Base-by-base conservation (phyloP, 2,329 filamentous ascomycete species). In the Pezicula carpinea region DNA sequence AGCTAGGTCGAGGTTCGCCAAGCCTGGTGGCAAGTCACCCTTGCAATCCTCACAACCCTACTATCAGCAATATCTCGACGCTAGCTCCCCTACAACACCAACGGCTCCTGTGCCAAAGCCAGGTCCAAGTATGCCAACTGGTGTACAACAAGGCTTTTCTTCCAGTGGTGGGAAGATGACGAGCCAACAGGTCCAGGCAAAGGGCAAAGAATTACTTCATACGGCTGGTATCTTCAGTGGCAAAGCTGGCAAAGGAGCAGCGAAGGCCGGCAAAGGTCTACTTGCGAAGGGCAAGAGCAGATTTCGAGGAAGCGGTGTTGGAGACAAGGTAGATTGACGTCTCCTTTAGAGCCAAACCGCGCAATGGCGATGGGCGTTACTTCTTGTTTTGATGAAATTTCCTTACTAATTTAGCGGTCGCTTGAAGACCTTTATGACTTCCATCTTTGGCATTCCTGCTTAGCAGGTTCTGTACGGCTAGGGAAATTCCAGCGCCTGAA, bases 271-370 rank as follows among this genome's bases (percentile, higher is more conserved):
- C 41, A 96, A 96, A 72, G 92, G 91, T 44, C 69, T 96, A 54
- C 84, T 96, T 66, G 89, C 87, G 55, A 95, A 95, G 71, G 89
- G 91, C 57, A 92, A 87, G 70, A 92, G 80, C 70, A 92, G 89
- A 68, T 82, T 96, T 65, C 74, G 56, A 42, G 56, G 58, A 48
- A 53, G 77, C 53, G 79, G 76, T 64, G 79, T 79, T 54, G 81
- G 83, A 63, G 88, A 93, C 69, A 95, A 95, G 88, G 87, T 91
- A 87, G 62, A 89, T 89, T 83, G 71, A 75, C 82, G 71, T 68
- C 61, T 65, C 60, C 61, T 64, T 63, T 43, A 48, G 50, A 53
- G 53, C 56, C 53, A 56, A 55, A 55, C 49, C 49, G 44, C 61
- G 65, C 62, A 51, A 60, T 44, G 57, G 55, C 55, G 53, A 56